phyloP scores from a whole-genome alignment of 129 eudicot genomes.

The Heracleum sosnowskyi region DNA sequence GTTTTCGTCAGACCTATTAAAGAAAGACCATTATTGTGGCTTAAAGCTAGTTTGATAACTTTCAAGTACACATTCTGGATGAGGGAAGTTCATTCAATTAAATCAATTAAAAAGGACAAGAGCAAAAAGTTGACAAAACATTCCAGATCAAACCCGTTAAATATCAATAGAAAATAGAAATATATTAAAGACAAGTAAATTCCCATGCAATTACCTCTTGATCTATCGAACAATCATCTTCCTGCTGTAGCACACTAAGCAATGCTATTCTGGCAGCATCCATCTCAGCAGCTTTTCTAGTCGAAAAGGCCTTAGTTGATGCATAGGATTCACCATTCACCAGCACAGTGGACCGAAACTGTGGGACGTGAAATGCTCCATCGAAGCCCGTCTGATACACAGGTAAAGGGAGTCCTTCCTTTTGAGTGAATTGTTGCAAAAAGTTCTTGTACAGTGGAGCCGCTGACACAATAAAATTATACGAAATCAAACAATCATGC shows the following conservation, averaged over 20 bases:
- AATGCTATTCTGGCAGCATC: slow-evolving; percentile 48
- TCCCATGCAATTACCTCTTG: slow-evolving; percentile 28
- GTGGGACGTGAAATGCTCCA: slow-evolving; percentile 32
- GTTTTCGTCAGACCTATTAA: no score
- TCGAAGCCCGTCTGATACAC: slow-evolving; percentile 32
- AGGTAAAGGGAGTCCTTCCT: slow-evolving; percentile 24
- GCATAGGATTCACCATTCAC: slow-evolving; percentile 34
- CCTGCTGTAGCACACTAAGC: slow-evolving; percentile 20
- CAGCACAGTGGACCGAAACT: slow-evolving; percentile 32
- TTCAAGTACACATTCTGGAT: background rate
- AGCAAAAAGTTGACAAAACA: no score
- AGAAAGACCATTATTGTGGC: no score
- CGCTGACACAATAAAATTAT: slow-evolving; percentile 14
- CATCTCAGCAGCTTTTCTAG: slow-evolving; percentile 34
- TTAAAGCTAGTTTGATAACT: background rate
- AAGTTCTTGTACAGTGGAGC: slow-evolving; percentile 24
- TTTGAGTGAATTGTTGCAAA: slow-evolving; percentile 38
- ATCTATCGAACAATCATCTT: slow-evolving; percentile 22
- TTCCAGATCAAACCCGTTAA: background rate
- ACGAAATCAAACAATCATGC: background rate
- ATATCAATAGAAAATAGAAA: background rate
- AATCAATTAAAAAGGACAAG: background rate
- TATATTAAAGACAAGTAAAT: background rate
- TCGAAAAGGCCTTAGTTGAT: slow-evolving; percentile 26
- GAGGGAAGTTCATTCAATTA: background rate